Percentiles rank a stretch among this genome's conserved stretches.
Conservation (phyloP, 768 basidiomycete genomes). For the Lactarius tabidus region DNA sequence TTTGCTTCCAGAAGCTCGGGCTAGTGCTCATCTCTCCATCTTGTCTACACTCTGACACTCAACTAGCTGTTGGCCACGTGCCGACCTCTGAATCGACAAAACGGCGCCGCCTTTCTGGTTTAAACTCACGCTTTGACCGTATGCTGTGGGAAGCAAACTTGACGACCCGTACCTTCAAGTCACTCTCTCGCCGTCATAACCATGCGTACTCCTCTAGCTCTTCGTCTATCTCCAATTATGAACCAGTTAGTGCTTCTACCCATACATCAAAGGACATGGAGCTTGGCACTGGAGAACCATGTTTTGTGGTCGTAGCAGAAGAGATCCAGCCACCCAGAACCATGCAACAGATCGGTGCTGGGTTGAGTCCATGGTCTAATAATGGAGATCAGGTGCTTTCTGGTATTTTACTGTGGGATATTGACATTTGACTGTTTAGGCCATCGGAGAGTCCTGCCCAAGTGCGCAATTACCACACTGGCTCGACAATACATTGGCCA, state of each 20-base stretch:
- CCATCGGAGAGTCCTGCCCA: conserved; percentile 20
- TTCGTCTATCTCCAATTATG: conserved; percentile 42
- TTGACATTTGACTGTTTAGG: conserved; percentile 8
- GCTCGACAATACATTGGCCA: conserved; percentile 51
- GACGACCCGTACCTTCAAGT: conserved; percentile 28
- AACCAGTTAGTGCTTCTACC: conserved; percentile 40
- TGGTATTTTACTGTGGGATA: not conserved
- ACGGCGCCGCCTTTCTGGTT: conserved; percentile 44
- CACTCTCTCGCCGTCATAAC: conserved; percentile 27
- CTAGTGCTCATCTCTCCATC: not conserved
- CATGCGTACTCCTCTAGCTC: conserved; percentile 41
- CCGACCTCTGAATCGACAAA: conserved; percentile 33
- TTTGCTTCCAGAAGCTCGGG: not conserved
- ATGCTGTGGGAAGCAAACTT: conserved; percentile 61
- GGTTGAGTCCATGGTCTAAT: not conserved
- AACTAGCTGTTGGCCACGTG: not conserved
- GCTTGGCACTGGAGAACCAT: conserved; percentile 30
- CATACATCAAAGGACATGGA: conserved; percentile 38
- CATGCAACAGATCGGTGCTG: not conserved
- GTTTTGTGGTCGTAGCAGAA: conserved; percentile 45
- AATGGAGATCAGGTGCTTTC: conserved; percentile 12
- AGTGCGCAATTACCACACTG: conserved; percentile 47
- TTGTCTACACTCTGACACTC: not conserved
- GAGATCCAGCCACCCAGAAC: conserved; percentile 14
- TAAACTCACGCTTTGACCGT: conserved; percentile 60